Base-by-base conservation (phyloP, 345 rosid species). In the Streptanthus diversifolius region DNA sequence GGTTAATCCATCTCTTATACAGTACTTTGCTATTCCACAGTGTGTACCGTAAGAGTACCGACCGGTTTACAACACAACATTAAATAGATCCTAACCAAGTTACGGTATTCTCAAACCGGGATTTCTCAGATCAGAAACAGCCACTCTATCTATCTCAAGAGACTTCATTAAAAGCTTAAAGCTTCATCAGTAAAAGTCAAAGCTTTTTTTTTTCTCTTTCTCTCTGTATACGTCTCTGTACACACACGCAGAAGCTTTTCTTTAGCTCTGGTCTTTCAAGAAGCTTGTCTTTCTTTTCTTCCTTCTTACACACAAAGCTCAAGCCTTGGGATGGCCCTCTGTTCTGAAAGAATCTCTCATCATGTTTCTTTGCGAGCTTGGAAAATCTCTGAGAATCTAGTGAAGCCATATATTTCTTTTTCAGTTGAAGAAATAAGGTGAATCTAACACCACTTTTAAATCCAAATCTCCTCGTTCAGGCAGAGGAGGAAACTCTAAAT, bases 381-480 rank as follows among this genome's bases (percentile, higher is more conserved):
- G 39, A 48, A 71, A 24, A 57, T 61, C 58, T 44, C 51, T 12
- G 32, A 60, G 54, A 68, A 67, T 18, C 59, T 60, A 66, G 74
- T 41, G 73, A 43, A 70, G 66, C 75, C 76, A 55, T 10, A 18
- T 8, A 63, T 39, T 51, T 57, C 67, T 64, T 51, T 37, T 10
- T 84, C 77, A 95, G 84, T 92, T 95, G 90, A 95, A 95, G 82
- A 95, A 95, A 78, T 95, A 95, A 15, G 99, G 86, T 1, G 98
- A 95, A 25, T 84, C 76, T 30, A 95, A 69, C 72, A 95, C 99
- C 7, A 87, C 87, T 32, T 76, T 80, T 25, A 92, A 80, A 78
- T 95, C 89, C 63, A 92, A 90, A 73, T 92, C 95, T 68, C 99
- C 97, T 55, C 96, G 82, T 69, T 87, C 92, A 2, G 99, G 99